Base-by-base conservation (phyloP, 2,329 filamentous ascomycete genomes). In the Hypoxylon sp. region DNA sequence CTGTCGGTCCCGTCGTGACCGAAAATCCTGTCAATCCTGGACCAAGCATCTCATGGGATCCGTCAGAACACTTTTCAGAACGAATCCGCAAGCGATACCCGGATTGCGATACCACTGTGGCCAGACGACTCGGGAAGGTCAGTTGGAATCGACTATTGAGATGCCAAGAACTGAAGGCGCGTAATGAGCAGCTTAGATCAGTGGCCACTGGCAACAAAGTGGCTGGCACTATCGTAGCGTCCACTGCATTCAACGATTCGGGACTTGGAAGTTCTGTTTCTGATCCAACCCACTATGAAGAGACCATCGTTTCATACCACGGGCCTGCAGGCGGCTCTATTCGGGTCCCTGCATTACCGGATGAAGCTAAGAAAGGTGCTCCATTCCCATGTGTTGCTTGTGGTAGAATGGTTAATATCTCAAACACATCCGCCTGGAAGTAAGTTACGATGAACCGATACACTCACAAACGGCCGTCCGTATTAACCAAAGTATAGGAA, bases 231-330 rank as follows among this genome's bases (percentile, higher is more conserved):
- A 44, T 44, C 8, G 8, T 44, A n/a, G 40, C 40, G 11, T 44
- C 40, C 11, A 44, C 40, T 11, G 40, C 40, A 20, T 44, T 44
- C 40, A 44, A 44, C 20, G 40, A 44, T 44, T 44, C 40, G 6
- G 40, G 17, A 5, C 40, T 44, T 22, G 40, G 40, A 20, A 44
- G 40, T 4, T 44, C 40, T 8, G 40, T 44, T 44, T 17, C 40
- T 7, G 17, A 44, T 44, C n/a, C 17, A 44, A 44, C 20, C n/a
- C 40, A 44, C 25, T 70, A 68, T 49, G 60, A 64, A 6, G 68
- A 68, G 37, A 70, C 68, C 4, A 27, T 64, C 17, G 55, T 70
- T 1, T 70, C 68, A 6, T 70, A 70, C 22, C 31, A 46, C 20
- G 64, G 64, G 20, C 55, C 60, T 14, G 54, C 51, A 25, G 68